Evolutionary conservation across 106 monocot genomes (phyloP).

Genomic region (Dendrobium chrysotoxum): DNA sequence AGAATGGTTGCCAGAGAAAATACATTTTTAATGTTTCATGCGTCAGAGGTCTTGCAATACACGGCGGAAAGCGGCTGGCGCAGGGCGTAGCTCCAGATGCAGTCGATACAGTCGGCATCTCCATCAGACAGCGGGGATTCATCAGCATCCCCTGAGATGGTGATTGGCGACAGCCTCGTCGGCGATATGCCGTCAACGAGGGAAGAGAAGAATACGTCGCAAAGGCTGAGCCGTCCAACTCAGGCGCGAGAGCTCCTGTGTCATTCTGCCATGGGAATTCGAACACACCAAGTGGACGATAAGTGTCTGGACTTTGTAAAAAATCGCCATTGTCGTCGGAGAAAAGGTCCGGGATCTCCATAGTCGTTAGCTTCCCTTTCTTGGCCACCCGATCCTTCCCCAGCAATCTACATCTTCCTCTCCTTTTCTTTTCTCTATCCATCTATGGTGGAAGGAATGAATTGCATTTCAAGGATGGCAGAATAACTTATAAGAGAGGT

Average conservation of each 20-base stretch:
- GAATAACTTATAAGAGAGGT: too few relatives aligned
- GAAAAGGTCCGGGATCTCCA: background rate
- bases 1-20: background rate
- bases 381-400: background rate
- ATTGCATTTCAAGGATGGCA: background rate
- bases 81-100: conserved; percentile 41
- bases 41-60: background rate
- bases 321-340: conserved; percentile 1
- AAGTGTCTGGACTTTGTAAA: background rate
- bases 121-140: conserved; percentile 16
- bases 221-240: conserved; percentile 25
- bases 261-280: conserved; percentile 61
- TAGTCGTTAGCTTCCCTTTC: background rate
- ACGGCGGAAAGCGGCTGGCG: conserved; percentile 22
- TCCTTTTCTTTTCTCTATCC: background rate
- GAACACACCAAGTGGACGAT: conserved; percentile 34
- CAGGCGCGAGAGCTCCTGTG: background rate
- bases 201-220: conserved; percentile 56
- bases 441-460: background rate
- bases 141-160: conserved; percentile 9
- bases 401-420: background rate
- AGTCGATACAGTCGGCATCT: conserved; percentile 29
- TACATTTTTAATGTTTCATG: background rate
- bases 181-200: conserved; percentile 48
- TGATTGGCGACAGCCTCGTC: background rate